These are phyloP conservation scores for Trichoderma reesei DNA, from an alignment of 495 filamentous ascomycete species.

Conservation along the genomic window DNA sequence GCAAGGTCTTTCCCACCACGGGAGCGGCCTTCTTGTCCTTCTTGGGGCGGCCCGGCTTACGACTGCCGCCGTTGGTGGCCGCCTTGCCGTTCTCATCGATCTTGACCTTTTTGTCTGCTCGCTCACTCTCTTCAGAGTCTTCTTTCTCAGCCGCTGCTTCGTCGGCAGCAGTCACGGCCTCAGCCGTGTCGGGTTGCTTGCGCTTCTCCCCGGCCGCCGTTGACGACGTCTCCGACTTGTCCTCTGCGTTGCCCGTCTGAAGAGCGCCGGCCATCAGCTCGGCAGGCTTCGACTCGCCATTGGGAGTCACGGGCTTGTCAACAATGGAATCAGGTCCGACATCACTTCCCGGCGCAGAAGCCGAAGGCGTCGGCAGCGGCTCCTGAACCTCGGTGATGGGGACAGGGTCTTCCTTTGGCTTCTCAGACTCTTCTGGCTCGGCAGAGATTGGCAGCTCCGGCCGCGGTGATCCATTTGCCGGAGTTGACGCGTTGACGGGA, in stretches of 20 bases:
- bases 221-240: neutral
- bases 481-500: neutral
- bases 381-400: neutral
- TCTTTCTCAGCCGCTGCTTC: constrained; percentile 17
- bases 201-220: neutral
- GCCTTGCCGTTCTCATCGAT: constrained; percentile 20
- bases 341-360: neutral
- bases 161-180: constrained; percentile 11
- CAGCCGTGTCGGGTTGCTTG: neutral
- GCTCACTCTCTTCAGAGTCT: constrained; percentile 13
- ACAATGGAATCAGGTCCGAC: constrained; percentile 9
- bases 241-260: neutral
- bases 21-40: constrained; percentile 27
- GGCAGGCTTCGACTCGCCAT: constrained; percentile 10
- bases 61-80: constrained; percentile 6
- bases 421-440: neutral
- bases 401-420: neutral
- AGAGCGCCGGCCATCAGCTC: constrained; percentile 17
- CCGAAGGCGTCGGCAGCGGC: neutral
- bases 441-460: neutral
- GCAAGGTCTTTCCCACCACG: constrained; percentile 27
- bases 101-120: constrained; percentile 28
- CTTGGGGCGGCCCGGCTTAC: constrained; percentile 28
- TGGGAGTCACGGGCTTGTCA: constrained; percentile 1
- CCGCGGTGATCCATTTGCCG: constrained; percentile 3